Base-by-base conservation (phyloP, 345 rosid species). In the Eucalyptus marginata region DNA sequence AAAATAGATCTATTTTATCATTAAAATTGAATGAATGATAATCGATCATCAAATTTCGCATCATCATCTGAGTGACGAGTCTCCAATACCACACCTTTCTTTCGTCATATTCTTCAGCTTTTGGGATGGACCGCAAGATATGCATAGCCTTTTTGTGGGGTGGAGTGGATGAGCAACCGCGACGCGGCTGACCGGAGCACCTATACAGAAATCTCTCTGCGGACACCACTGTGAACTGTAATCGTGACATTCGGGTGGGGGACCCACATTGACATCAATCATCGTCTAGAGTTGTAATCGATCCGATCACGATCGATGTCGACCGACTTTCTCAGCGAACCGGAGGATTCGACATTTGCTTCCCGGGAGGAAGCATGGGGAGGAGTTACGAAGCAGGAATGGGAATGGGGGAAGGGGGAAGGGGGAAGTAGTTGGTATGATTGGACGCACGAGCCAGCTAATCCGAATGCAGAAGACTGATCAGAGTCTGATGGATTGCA, bases 311-410 rank as follows among this genome's bases (percentile, higher is more conserved):
- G 83, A 10, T 36, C 27, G 27, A 20, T 76, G 43, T 40, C 43
- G 46, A 18, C 46, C 83, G 12, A 76, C 47, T 7, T 4, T n/a
- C 13, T 40, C 56, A 4, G n/a, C 51, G 16, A 7, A 36, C 88
- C 54, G 25, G 46, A 68, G 64, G 54, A 13, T 3, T 83, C 18
- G 40, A 46, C 7, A 76, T 36, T 76, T 90, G 94, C 92, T 93
- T 93, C 94, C 90, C 44, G 43, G 36, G 68, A 76, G 92, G 94
- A 94, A 64, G 96, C 94, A 92, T 94, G 96, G 96, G 94, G 86
- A 49, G 86, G 89, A 90, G 90, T 88, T 88, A 90, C 87, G 79
- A 59, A 68, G 89, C 16, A 44, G 71, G 51, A 59, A 46, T 54
- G 49, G n/a, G n/a, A 20, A 80, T 14, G 49, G 86, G 52, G 4